A percentile compares a stretch with the other conserved stretches of the same genome.
These are phyloP conservation scores for Pythium dissotocum DNA, from an alignment of 352 stramenopile genomes.

Conservation along the genomic window DNA sequence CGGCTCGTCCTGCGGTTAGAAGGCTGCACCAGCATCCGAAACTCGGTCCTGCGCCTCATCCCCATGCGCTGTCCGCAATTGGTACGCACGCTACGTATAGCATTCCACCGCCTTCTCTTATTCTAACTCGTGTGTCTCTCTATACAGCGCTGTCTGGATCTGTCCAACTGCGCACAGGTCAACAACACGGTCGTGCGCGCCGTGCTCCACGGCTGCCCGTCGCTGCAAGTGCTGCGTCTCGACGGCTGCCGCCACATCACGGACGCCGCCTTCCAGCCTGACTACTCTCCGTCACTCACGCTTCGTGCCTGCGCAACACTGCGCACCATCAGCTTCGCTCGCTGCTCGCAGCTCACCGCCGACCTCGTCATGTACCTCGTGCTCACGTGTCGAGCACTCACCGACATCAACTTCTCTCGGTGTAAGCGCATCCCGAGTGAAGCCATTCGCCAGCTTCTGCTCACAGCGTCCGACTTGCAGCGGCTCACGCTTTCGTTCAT, in stretches of 20 bases:
- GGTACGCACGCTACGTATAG: slow-evolving; percentile 31
- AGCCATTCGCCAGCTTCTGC: slow-evolving; percentile 68
- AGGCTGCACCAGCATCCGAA: slow-evolving; percentile 76
- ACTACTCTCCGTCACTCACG: slow-evolving; percentile 71
- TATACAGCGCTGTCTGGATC: slow-evolving; percentile 70
- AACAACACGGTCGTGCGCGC: slow-evolving; percentile 84
- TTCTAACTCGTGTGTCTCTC: slow-evolving; percentile 1
- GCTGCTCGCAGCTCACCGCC: slow-evolving; percentile 80
- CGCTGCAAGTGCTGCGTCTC: slow-evolving; percentile 76
- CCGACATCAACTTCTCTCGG: slow-evolving; percentile 75
- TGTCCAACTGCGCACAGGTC: slow-evolving; percentile 86
- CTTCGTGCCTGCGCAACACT: slow-evolving; percentile 76
- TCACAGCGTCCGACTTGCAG: slow-evolving; percentile 57
- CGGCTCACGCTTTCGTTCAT: slow-evolving; percentile 85
- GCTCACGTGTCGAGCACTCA: slow-evolving; percentile 75
- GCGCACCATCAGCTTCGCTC: slow-evolving; percentile 75
- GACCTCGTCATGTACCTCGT: slow-evolving; percentile 78
- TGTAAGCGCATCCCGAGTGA: slow-evolving; percentile 85
- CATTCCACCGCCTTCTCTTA: background rate
- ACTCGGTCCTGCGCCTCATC: slow-evolving; percentile 87
- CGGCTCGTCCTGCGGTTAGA: slow-evolving; percentile 71
- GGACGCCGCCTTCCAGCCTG: slow-evolving; percentile 83
- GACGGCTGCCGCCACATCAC: slow-evolving; percentile 88
- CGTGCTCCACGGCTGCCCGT: slow-evolving; percentile 75
- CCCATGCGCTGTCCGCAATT: slow-evolving; percentile 80